Evolutionary conservation across 2,329 filamentous ascomycete genomes (phyloP).

Genomic region (Dothiorella sarmentorum): DNA sequence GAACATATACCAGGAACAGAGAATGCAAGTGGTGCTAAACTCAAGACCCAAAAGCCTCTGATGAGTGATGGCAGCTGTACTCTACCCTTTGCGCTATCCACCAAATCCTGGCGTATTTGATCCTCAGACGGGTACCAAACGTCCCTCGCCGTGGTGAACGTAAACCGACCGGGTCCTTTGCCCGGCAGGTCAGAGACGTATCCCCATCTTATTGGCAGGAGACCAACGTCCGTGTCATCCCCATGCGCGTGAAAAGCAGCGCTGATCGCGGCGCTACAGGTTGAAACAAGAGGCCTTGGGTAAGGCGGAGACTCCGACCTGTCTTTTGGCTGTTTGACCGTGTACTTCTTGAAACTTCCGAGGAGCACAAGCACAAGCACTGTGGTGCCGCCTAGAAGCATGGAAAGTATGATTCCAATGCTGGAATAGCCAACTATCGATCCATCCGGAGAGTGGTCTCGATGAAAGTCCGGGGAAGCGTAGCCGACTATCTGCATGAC

Average conservation of each 20-base stretch:
- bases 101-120: too few relatives aligned
- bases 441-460: background rate
- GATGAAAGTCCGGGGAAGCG: constrained; percentile 20
- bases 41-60: too few relatives aligned
- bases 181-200: too few relatives aligned
- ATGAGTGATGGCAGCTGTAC: too few relatives aligned
- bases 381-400: background rate
- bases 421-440: background rate
- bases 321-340: background rate
- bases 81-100: too few relatives aligned
- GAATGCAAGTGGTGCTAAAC: too few relatives aligned
- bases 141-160: too few relatives aligned
- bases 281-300: constrained; percentile 27
- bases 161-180: too few relatives aligned
- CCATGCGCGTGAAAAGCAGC: constrained; percentile 29
- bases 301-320: background rate
- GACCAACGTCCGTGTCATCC: constrained; percentile 21
- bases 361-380: background rate
- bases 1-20: too few relatives aligned
- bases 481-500: constrained; percentile 26
- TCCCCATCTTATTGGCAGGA: constrained; percentile 30
- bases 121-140: too few relatives aligned
- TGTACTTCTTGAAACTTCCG: background rate
- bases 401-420: constrained; percentile 19
- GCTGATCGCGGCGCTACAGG: constrained; percentile 34